Percentiles rank a stretch among this genome's conserved stretches.
These are phyloP conservation scores for Monosporascus sp. DNA, from an alignment of 2,329 filamentous ascomycete genomes.

Conservation along the genomic window DNA sequence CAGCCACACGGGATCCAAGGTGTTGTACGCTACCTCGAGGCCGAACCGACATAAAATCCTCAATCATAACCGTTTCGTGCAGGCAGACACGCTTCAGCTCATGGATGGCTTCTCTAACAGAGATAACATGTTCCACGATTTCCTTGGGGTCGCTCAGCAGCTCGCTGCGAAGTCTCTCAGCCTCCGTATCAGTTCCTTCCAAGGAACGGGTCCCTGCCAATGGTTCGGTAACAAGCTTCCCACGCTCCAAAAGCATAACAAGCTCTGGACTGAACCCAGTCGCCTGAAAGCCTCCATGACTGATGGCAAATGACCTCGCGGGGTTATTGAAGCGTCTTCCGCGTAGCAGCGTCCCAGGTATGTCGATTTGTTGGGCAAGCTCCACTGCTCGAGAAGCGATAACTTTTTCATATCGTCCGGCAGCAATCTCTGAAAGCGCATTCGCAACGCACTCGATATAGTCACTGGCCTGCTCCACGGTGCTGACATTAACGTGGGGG, in stretches of 20 bases:
- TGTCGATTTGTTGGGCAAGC: conserved; percentile 3
- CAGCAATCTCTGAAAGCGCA: no score
- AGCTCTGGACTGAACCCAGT: conserved; percentile 16
- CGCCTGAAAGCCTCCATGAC: conserved; percentile 7
- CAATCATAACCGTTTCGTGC: conserved; percentile 7
- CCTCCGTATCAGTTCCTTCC: not conserved
- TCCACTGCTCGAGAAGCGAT: no score
- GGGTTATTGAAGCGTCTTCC: conserved; percentile 9
- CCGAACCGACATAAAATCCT: conserved; percentile 13
- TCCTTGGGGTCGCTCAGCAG: no score
- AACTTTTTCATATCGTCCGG: no score
- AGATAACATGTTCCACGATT: no score
- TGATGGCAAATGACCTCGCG: conserved; percentile 2
- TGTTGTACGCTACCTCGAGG: conserved; percentile 13
- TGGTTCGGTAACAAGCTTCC: conserved; percentile 10
- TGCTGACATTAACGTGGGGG: no score
- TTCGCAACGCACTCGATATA: no score
- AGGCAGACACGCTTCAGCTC: conserved; percentile 11
- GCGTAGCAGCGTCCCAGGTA: conserved; percentile 5
- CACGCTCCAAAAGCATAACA: conserved; percentile 7
- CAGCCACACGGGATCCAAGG: conserved; percentile 13
- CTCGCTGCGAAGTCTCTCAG: no score
- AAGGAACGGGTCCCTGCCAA: conserved; percentile 10
- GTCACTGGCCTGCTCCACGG: no score
- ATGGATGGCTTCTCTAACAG: no score